phyloP scores from a whole-genome alignment of 2,329 filamentous ascomycete species.

The Colletotrichum horii region DNA sequence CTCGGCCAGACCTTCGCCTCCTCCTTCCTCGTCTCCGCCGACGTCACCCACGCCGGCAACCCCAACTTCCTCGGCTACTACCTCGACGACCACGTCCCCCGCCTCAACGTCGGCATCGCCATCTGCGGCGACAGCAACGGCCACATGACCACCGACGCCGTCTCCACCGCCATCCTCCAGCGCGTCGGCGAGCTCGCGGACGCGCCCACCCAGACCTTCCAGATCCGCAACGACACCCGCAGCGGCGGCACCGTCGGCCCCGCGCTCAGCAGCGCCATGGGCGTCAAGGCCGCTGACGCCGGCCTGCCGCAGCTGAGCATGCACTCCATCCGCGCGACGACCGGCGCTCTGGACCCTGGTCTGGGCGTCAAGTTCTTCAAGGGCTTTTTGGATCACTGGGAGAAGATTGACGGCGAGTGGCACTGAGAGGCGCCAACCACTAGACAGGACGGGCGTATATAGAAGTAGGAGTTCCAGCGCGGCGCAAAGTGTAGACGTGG shows the following conservation, averaged over 20 bases:
- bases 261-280: conserved; percentile 81
- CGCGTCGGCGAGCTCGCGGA: conserved; percentile 77
- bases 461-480: not conserved
- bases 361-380: conserved; percentile 88
- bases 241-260: conserved; percentile 96
- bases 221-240: conserved; percentile 90
- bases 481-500: not conserved
- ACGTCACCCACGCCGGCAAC: conserved; percentile 93
- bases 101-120: conserved; percentile 85
- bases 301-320: conserved; percentile 92
- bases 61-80: conserved; percentile 90
- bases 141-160: conserved; percentile 93
- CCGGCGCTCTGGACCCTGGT: conserved; percentile 83
- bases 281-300: conserved; percentile 83
- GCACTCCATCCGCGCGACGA: conserved; percentile 91
- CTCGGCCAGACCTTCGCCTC: conserved; percentile 86
- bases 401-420: conserved; percentile 85
- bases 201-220: conserved; percentile 82
- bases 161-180: conserved; percentile 81
- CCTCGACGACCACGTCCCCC: conserved; percentile 83
- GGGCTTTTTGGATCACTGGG: conserved; percentile 86
- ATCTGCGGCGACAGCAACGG: conserved; percentile 86
- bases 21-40: conserved; percentile 89
- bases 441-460: not conserved
- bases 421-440: conserved; percentile 27